These are phyloP conservation scores for Melaleuca quinquenervia DNA, from an alignment of 345 rosid species.

Conservation along the genomic window DNA sequence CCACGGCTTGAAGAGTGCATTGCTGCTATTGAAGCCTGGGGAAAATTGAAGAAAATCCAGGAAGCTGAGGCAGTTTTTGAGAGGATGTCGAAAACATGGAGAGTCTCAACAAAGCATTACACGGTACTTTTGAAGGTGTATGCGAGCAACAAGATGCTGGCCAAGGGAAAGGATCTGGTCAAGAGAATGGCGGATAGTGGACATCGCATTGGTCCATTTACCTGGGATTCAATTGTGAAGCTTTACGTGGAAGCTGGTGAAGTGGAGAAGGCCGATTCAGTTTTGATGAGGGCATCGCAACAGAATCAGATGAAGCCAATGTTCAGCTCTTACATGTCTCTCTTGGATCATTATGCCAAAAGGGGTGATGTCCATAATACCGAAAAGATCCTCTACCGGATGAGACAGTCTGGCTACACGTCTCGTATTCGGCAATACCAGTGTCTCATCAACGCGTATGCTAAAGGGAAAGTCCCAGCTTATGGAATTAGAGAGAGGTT, in stretches of 20 bases:
- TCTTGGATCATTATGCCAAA: slow-evolving; percentile 69
- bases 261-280: slow-evolving; percentile 71
- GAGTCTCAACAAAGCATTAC: slow-evolving; percentile 43
- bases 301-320: slow-evolving; percentile 54
- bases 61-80: slow-evolving; percentile 76
- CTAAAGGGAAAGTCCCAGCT: slow-evolving; percentile 54
- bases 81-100: slow-evolving; percentile 22
- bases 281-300: slow-evolving; percentile 55
- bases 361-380: slow-evolving; percentile 76
- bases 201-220: slow-evolving; percentile 51
- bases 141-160: slow-evolving; percentile 60
- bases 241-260: slow-evolving; percentile 84
- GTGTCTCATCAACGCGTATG: slow-evolving; percentile 43
- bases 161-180: slow-evolving; percentile 62
- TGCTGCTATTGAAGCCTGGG: slow-evolving; percentile 84
- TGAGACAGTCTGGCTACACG: slow-evolving; percentile 70
- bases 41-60: slow-evolving; percentile 48
- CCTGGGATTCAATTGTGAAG: slow-evolving; percentile 88
- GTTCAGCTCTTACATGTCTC: slow-evolving; percentile 53
- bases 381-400: slow-evolving; percentile 60
- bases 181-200: slow-evolving; percentile 65
- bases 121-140: slow-evolving; percentile 60
- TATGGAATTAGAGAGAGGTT: slow-evolving; percentile 86
- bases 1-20: slow-evolving; percentile 45
- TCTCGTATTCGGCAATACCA: slow-evolving; percentile 59